These are phyloP conservation scores for Chaetothyriales sp. DNA, from an alignment of 2,329 filamentous ascomycete species.

Conservation along the genomic window DNA sequence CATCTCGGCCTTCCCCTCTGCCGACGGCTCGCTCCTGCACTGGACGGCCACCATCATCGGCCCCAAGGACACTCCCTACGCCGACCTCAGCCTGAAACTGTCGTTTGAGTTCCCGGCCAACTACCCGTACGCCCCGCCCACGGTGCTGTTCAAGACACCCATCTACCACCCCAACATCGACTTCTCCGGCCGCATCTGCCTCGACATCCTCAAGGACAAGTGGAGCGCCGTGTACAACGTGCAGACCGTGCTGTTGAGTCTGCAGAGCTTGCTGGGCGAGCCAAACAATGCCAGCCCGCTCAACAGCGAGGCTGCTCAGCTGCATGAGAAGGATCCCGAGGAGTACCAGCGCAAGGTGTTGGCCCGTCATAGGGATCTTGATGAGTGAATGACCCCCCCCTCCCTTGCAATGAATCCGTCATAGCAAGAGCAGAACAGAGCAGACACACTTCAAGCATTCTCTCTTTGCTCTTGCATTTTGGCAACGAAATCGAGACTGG, in stretches of 20 bases:
- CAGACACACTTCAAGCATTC: too few relatives aligned
- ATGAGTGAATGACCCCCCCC: conserved; percentile 26
- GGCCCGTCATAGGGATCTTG: conserved; percentile 45
- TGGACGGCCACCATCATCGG: conserved; percentile 93
- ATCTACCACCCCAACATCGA: conserved; percentile 99
- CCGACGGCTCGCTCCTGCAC: conserved; percentile 73
- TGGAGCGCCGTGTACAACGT: conserved; percentile 98
- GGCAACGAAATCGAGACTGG: too few relatives aligned
- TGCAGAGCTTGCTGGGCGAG: conserved; percentile 90
- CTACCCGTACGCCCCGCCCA: conserved; percentile 83
- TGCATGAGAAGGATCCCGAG: conserved; percentile 78
- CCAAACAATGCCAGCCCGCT: conserved; percentile 93
- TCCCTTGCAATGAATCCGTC: too few relatives aligned
- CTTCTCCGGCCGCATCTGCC: conserved; percentile 88
- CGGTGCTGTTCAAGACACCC: conserved; percentile 91
- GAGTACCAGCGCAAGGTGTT: conserved; percentile 72
- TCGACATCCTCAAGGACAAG: conserved; percentile 97
- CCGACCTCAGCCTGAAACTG: conserved; percentile 77
- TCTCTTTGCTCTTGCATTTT: too few relatives aligned
- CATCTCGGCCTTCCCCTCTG: conserved; percentile 84
- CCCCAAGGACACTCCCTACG: conserved; percentile 81
- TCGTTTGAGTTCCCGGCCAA: conserved; percentile 78
- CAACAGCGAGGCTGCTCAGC: conserved; percentile 87
- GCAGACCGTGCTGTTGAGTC: conserved; percentile 75
- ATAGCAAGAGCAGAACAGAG: background rate